phyloP scores from a whole-genome alignment of 2,329 filamentous ascomycete genomes.

The Aspergillus carbonarius region DNA sequence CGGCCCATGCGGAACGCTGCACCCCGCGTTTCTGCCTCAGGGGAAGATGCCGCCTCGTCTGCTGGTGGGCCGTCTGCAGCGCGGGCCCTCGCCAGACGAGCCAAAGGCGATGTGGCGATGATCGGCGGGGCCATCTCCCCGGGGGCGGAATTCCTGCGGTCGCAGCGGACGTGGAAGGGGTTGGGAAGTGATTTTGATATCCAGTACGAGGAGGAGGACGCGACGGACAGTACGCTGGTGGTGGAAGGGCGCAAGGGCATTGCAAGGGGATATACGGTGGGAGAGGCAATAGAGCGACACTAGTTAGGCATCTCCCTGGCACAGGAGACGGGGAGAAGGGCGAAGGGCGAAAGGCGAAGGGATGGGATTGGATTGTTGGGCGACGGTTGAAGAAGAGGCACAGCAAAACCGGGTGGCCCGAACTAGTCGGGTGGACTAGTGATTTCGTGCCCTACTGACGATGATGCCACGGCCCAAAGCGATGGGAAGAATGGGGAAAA shows the following conservation, averaged over 20 bases:
- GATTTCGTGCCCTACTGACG: neutral
- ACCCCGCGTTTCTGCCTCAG: constrained; percentile 27
- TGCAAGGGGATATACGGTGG: constrained; percentile 82
- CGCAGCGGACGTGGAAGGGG: constrained; percentile 85
- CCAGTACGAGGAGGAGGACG: constrained; percentile 58
- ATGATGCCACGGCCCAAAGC: constrained; percentile 3
- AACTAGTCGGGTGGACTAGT: neutral
- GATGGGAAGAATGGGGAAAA: neutral
- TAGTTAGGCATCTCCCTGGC: constrained; percentile 18
- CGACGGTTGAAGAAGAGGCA: constrained; percentile 11
- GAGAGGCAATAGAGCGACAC: constrained; percentile 51
- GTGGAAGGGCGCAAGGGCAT: constrained; percentile 87
- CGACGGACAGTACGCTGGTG: constrained; percentile 60
- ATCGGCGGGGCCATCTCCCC: constrained; percentile 88
- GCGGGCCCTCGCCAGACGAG: constrained; percentile 61
- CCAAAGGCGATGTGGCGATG: constrained; percentile 70
- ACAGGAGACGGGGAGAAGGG: neutral
- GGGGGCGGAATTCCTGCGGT: constrained; percentile 81
- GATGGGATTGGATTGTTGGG: neutral
- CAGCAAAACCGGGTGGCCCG: neutral
- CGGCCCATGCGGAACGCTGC: constrained; percentile 44
- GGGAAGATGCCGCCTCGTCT: constrained; percentile 23
- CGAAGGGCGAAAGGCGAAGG: too few species aligned
- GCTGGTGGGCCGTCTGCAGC: constrained; percentile 29
- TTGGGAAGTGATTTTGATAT: constrained; percentile 80